Conservation (phyloP, 345 rosid genomes). For the Populus pruinosa region DNA sequence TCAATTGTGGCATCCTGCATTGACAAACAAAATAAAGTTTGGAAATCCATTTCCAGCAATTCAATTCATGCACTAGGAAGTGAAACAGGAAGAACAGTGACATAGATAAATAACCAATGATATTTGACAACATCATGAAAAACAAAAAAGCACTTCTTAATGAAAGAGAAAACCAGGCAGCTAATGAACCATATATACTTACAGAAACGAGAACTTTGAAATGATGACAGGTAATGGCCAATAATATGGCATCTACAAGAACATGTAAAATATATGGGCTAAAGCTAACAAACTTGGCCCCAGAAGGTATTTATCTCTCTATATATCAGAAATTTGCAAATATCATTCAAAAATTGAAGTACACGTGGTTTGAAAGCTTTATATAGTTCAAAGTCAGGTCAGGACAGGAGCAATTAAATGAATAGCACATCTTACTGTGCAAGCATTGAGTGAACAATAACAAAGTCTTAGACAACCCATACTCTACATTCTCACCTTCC, state of each 20-base stretch:
- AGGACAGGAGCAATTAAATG: neutral
- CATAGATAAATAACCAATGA: neutral
- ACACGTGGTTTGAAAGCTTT: neutral
- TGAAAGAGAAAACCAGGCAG: neutral
- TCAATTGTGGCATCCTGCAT: constrained; percentile 89
- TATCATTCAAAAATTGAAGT: neutral
- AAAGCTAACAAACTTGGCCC: neutral
- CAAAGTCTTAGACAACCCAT: neutral
- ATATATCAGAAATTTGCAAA: neutral
- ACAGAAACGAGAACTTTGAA: neutral
- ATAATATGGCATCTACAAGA: neutral
- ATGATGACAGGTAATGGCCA: neutral
- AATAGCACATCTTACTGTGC: neutral
- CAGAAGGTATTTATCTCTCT: neutral
- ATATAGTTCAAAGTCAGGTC: neutral
- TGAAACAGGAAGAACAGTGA: neutral
- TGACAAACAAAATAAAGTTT: neutral
- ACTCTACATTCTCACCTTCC: constrained; percentile 34
- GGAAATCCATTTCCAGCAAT: constrained; percentile 2
- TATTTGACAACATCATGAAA: neutral
- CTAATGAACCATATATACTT: neutral
- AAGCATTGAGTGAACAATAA: neutral
- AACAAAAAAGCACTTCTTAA: neutral
- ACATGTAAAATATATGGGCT: neutral
- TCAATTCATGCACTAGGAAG: neutral